Conservation (phyloP, 306 rosid genomes). For the Dalbergia cultrata region DNA sequence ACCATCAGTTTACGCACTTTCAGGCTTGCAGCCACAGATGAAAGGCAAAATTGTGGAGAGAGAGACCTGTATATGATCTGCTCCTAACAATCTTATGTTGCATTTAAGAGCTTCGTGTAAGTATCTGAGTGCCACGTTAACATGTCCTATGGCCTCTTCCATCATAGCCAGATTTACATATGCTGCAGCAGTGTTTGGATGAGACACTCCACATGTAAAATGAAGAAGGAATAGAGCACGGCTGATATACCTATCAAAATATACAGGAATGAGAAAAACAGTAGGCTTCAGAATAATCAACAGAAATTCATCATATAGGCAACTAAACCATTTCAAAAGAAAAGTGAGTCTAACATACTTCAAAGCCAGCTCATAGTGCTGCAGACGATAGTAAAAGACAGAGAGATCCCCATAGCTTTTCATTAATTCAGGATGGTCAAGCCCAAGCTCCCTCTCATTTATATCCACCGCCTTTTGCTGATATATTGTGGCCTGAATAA, state of each 20-base stretch:
- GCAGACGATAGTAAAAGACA: slow-evolving; percentile 94
- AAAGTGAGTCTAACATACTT: slow-evolving; percentile 65
- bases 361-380: slow-evolving; percentile 90
- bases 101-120: slow-evolving; percentile 98
- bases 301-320: slow-evolving; percentile 28
- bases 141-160: slow-evolving; percentile 99
- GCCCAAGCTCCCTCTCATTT: slow-evolving; percentile 97
- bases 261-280: slow-evolving; percentile 43
- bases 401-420: slow-evolving; percentile 99
- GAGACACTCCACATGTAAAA: slow-evolving; percentile 92
- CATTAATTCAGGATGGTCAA: slow-evolving; percentile 97
- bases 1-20: background rate
- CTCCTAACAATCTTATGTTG: slow-evolving; percentile 91
- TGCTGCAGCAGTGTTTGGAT: slow-evolving; percentile 98
- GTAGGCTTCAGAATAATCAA: slow-evolving; percentile 39
- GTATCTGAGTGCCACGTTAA: slow-evolving; percentile 91
- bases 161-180: slow-evolving; percentile 97
- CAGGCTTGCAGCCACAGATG: slow-evolving; percentile 5
- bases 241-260: slow-evolving; percentile 76
- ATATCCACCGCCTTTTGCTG: slow-evolving; percentile 95
- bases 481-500: slow-evolving; percentile 84
- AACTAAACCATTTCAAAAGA: slow-evolving; percentile 39
- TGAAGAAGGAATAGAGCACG: slow-evolving; percentile 96
- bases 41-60: background rate
- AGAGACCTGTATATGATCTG: slow-evolving; percentile 92